Evolutionary conservation across 148 eudicot genomes (phyloP), one percentile per base, ranked within the genome.

Genomic region (Rhododendron griersonianum): DNA sequence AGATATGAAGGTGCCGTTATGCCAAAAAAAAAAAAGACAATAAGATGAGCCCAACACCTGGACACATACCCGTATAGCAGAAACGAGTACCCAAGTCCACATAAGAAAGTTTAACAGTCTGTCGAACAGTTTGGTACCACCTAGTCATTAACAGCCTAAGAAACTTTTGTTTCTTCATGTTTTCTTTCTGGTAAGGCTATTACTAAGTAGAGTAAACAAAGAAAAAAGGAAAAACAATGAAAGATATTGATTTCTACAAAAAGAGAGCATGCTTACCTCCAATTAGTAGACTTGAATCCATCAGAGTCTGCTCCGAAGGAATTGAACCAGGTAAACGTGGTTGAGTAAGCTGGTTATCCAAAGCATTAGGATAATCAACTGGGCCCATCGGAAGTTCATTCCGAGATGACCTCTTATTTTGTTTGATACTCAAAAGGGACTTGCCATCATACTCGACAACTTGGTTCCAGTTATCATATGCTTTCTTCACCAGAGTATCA

Each of bases 371-470:
- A 91, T 92, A 93, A 76, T 84, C 86, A 21, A 87, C n/a, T 16
- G 94, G 25, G 51, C 90, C 92, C 83, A 87, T 81, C 11, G 90
- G 86, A 69, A 89, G 87, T 86, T 94, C 94, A 73, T 87, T 92
- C 35, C 87, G 88, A 65, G 95, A 90, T 44, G 93, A 89, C 84
- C 89, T 89, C 87, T 92, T 90, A 37, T 83, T 91, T 91, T 94
- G 95, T 89, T 95, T 94, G 89, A 94, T 86, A 83, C 89, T 91
- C 85, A 93, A 61, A 47, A 96, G 92, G 45, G 99, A 91, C 88
- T 94, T 94, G 39, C 98, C 98, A 89, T 96, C 99, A 84, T 95
- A 96, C 91, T 95, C 99, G 16, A 96, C 91, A 86, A 96, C 99
- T 87, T 96, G 95, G 84, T 91, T 89, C 99, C 99, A 96, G 69